Conservation (phyloP, 345 rosid species). For the Gossypium arboreum region DNA sequence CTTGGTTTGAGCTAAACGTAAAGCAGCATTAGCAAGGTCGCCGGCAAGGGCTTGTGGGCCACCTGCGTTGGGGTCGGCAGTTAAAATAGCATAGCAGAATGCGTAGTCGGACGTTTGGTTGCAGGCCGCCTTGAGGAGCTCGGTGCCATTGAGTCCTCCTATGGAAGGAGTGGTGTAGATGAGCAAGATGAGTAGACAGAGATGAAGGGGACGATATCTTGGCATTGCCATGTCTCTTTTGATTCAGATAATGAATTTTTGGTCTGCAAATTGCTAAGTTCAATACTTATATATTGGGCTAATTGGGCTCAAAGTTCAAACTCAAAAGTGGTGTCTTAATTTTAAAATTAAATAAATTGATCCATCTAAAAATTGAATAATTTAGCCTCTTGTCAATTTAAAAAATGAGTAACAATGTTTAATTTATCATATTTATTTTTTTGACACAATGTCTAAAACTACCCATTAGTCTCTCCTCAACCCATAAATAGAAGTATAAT, state of each 20-base stretch:
- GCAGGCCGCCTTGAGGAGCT: conserved; percentile 26
- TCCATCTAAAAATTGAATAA: too few relatives aligned
- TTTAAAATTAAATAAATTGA: too few relatives aligned
- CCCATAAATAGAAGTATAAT: too few relatives aligned
- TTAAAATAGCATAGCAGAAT: conserved; percentile 19
- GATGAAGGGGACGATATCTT: not conserved
- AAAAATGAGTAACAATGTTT: too few relatives aligned
- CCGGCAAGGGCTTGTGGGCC: conserved; percentile 6
- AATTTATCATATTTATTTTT: too few relatives aligned
- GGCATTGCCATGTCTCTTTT: conserved; percentile 10
- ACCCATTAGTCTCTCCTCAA: too few relatives aligned
- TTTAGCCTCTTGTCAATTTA: too few relatives aligned
- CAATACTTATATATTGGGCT: not conserved
- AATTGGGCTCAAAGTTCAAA: not conserved
- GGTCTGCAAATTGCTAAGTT: not conserved
- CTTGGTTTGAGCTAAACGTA: conserved; percentile 19
- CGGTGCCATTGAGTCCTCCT: not conserved
- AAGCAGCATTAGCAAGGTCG: conserved; percentile 19
- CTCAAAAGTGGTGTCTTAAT: too few relatives aligned
- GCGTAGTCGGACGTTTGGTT: conserved; percentile 18
- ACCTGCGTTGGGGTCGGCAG: conserved; percentile 19
- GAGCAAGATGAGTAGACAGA: not conserved
- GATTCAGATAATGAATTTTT: not conserved
- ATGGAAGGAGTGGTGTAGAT: not conserved
- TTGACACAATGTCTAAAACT: too few relatives aligned